Evolutionary conservation across 2,329 filamentous ascomycete species (phyloP).

Genomic region (Canariomyces notabilis): DNA sequence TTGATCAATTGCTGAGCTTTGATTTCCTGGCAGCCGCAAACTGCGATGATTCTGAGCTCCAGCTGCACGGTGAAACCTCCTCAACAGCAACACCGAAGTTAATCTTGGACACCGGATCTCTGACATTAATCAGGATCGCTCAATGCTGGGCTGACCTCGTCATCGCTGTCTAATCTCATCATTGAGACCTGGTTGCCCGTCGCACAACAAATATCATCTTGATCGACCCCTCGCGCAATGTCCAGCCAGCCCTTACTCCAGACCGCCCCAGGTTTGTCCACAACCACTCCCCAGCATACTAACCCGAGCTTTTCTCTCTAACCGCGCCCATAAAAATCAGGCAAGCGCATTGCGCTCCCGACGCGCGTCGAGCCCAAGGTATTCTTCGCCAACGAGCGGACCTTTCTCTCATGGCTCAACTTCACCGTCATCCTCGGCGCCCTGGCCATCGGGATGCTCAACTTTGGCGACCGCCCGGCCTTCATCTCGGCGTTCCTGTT

Average conservation of each 20-base stretch:
- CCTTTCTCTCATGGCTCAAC: constrained; percentile 99
- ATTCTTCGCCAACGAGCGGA: constrained; percentile 99
- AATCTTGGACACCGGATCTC: too few species aligned
- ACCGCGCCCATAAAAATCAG: constrained; percentile 40
- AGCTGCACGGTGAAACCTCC: constrained; percentile 6
- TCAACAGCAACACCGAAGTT: neutral
- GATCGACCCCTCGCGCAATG: constrained; percentile 51
- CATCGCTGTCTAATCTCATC: too few species aligned
- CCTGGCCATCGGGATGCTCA: constrained; percentile 92
- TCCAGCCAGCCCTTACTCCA: constrained; percentile 95
- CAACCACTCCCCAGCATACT: constrained; percentile 2
- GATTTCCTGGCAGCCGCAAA: constrained; percentile 10
- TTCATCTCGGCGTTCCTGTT: constrained; percentile 93
- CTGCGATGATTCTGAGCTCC: constrained; percentile 4
- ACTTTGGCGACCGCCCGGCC: constrained; percentile 92
- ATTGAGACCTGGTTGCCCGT: neutral
- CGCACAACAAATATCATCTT: neutral
- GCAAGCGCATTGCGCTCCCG: constrained; percentile 96
- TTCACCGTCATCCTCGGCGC: constrained; percentile 98
- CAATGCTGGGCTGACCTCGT: too few species aligned
- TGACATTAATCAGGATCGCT: too few species aligned
- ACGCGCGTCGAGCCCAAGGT: constrained; percentile 98
- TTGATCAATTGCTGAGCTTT: constrained; percentile 25
- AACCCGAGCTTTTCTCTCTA: constrained; percentile 9
- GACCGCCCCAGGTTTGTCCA: constrained; percentile 71